Conservation (phyloP, 2,329 filamentous ascomycete genomes). For the Nannizzia gypsea region DNA sequence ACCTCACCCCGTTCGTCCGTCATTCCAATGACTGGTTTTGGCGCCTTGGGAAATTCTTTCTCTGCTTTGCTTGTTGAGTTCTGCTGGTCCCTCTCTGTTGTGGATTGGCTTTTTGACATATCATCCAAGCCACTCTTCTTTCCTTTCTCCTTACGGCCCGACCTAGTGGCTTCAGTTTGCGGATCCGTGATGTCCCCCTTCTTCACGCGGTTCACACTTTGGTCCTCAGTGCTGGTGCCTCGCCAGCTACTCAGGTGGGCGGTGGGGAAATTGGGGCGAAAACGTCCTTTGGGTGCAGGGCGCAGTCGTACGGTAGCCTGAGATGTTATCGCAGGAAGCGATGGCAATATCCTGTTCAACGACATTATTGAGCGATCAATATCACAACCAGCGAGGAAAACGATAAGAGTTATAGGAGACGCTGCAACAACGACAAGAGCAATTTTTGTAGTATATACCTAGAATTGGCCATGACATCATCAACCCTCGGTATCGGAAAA, state of each 20-base stretch:
- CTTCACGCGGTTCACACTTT: conserved; percentile 22
- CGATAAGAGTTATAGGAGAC: not conserved
- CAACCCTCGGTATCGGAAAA: not conserved
- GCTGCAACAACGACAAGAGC: not conserved
- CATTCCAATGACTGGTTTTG: conserved; percentile 42
- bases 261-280: not conserved
- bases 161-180: conserved; percentile 19
- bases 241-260: conserved; percentile 20
- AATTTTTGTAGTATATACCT: not conserved
- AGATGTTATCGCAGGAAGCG: not conserved
- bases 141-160: conserved; percentile 25
- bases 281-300: not conserved
- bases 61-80: conserved; percentile 32
- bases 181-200: conserved; percentile 26
- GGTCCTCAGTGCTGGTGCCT: conserved; percentile 24
- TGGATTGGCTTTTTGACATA: conserved; percentile 30
- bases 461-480: not conserved
- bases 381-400: not conserved
- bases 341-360: not conserved
- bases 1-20: conserved; percentile 41
- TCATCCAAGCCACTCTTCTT: conserved; percentile 26
- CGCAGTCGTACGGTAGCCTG: not conserved
- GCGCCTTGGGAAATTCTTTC: conserved; percentile 40
- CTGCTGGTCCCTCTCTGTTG: conserved; percentile 30
- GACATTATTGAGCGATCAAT: not conserved